These are phyloP conservation scores for Acanthochlamys bracteata DNA, from an alignment of 106 monocot species.

Conservation along the genomic window DNA sequence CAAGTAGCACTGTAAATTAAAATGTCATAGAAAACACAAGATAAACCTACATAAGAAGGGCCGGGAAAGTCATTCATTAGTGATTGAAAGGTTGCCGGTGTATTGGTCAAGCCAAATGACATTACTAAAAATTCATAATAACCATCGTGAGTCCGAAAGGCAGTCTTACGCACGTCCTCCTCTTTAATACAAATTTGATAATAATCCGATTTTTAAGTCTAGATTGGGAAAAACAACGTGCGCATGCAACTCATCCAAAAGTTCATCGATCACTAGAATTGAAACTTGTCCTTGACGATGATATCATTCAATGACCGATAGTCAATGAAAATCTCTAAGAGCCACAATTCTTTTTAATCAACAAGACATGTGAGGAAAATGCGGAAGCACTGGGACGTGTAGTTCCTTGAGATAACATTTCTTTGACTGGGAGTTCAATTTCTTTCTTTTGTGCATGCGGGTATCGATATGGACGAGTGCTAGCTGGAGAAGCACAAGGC, in stretches of 20 bases:
- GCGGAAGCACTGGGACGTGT: not conserved
- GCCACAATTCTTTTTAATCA: not conserved
- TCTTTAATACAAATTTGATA: constrained; percentile 3
- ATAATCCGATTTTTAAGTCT: constrained; percentile 2
- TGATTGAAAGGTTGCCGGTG: not conserved
- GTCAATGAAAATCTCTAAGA: constrained; percentile 1
- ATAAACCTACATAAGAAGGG: not conserved
- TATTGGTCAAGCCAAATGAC: not conserved
- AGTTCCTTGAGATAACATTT: not conserved
- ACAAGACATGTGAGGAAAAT: not conserved
- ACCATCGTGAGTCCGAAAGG: not conserved
- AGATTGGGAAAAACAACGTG: constrained; percentile 8
- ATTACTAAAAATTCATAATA: constrained; percentile 3
- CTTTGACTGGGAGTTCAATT: not conserved
- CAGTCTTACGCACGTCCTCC: not conserved
- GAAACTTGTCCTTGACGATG: constrained; percentile 7
- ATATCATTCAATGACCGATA: not conserved
- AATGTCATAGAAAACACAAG: constrained; percentile 5
- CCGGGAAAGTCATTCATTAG: not conserved
- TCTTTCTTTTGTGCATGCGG: not conserved
- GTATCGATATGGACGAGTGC: not conserved
- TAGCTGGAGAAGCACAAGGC: not conserved
- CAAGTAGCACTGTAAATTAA: not conserved
- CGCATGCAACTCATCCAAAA: constrained; percentile 10
- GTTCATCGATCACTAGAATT: constrained; percentile 12